phyloP scores from a whole-genome alignment of 495 filamentous ascomycete species.

The Echria macrotheca region DNA sequence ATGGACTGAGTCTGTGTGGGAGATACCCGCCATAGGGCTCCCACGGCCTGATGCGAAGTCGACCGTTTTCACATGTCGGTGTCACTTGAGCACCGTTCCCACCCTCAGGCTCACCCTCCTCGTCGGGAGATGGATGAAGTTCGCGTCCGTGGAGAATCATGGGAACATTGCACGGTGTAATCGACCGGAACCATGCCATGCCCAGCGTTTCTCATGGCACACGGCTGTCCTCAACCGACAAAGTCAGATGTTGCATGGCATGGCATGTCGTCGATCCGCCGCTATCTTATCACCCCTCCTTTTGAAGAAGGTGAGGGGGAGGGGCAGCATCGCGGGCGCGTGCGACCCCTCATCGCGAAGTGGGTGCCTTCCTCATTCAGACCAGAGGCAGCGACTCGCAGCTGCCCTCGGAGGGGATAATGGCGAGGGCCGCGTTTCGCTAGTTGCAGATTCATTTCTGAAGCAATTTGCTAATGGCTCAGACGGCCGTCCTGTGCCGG shows the following conservation, averaged over 20 bases:
- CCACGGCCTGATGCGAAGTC: too few species aligned
- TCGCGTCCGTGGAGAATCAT: too few species aligned
- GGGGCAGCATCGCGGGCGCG: constrained; percentile 12
- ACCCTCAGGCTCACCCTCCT: not conserved
- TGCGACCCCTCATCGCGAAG: constrained; percentile 1
- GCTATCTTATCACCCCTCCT: constrained; percentile 26
- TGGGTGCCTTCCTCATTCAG: not conserved
- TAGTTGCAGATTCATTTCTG: not conserved
- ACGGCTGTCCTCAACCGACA: not conserved
- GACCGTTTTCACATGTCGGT: constrained; percentile 4
- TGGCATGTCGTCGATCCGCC: not conserved
- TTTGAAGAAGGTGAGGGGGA: constrained; percentile 3
- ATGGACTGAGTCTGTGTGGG: too few species aligned
- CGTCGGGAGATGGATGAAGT: not conserved
- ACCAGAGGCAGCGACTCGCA: too few species aligned
- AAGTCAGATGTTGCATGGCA: not conserved
- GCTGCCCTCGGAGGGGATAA: not conserved
- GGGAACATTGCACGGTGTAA: too few species aligned
- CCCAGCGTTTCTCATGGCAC: too few species aligned
- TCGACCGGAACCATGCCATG: too few species aligned
- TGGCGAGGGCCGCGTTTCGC: not conserved
- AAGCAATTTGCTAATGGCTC: constrained; percentile 3
- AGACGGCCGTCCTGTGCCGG: too few species aligned
- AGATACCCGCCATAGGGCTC: too few species aligned
- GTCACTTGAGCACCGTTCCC: constrained; percentile 1